Base-by-base conservation (phyloP, 2,329 filamentous ascomycete species). In the Clarireedia homoeocarpa region DNA sequence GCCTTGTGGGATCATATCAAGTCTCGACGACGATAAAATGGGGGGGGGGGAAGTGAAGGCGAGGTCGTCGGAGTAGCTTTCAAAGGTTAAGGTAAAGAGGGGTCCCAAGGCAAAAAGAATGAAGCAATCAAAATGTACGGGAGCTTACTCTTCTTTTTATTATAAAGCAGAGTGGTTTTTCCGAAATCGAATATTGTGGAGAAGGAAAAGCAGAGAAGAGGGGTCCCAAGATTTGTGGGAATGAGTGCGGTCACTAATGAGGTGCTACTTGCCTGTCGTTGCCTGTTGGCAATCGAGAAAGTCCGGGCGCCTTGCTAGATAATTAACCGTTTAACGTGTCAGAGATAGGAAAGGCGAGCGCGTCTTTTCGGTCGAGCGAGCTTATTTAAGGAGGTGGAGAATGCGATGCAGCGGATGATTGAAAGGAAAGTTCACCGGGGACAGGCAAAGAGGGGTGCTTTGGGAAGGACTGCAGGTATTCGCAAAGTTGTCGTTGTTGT, bases 1-100 rank as follows among this genome's bases (percentile, higher is more conserved):
- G 67, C 65, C 61, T 63, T 63, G 52, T 57, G 39, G 46, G 57
- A 39, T 38, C 24, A 53, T 53, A 38, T 27, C 39, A 5, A 34
- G 34, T 53, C 20, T 53, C 30, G 51, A 47, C 2, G 2, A 53
- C 9, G 27, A 30, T 48, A 26, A 23, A 14, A n/a, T 38, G 23
- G 27, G 38, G 36, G 44, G 23, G 27, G 38, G 36, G 44, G 26
- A 40, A 40, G 44, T 30, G 44, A 38, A 45, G 40, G 47, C 20
- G 44, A 48, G 42, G 44, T 48, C 30, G 51, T 20, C 27, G 26
- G 42, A 17, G 23, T 5, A 30, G 34, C 51, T 48, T 48, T 53
- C 23, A 48, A 47, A 27, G 27, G 36, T n/a, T 23, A 48, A 48
- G 27, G 34, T 48, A n/a, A 20, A 48, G 20, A n/a, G 15, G 39